Evolutionary conservation across 176 grass and related monocot species (phyloP).

Genomic region (Lolium multiflorum): DNA sequence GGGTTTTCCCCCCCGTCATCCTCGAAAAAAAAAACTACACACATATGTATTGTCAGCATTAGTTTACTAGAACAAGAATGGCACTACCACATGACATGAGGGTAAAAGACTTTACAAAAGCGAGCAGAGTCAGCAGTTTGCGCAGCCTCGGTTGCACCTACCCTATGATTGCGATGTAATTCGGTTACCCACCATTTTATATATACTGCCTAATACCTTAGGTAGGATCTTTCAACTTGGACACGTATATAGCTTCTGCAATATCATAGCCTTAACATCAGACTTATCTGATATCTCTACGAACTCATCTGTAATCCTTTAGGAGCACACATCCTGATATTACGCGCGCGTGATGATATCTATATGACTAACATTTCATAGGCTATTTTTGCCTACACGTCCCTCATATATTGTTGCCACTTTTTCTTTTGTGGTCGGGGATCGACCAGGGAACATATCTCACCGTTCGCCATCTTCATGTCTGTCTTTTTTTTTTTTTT

Average conservation of each 20-base stretch:
- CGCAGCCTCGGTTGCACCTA: neutral
- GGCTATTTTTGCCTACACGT: neutral
- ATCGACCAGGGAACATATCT: too few relatives aligned
- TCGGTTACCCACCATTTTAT: constrained; percentile 8
- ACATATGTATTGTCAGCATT: too few relatives aligned
- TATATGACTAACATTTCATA: neutral
- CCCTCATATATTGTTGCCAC: neutral
- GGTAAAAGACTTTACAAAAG: neutral
- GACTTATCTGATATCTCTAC: neutral
- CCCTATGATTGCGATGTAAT: constrained; percentile 28
- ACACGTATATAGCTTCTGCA: neutral
- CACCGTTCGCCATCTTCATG: neutral
- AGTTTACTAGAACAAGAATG: neutral
- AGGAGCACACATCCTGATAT: neutral
- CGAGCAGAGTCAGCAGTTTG: neutral
- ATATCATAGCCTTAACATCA: neutral
- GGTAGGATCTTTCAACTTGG: neutral
- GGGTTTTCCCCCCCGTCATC: too few relatives aligned
- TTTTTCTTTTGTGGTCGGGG: too few relatives aligned
- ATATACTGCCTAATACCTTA: neutral
- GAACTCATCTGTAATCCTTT: neutral
- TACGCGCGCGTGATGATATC: neutral
- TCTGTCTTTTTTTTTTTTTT: too few relatives aligned
- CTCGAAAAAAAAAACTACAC: too few relatives aligned
- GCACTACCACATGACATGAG: neutral